These are phyloP conservation scores for Teratosphaeria gauchensis DNA, from an alignment of 2,329 filamentous ascomycete genomes.

Conservation along the genomic window DNA sequence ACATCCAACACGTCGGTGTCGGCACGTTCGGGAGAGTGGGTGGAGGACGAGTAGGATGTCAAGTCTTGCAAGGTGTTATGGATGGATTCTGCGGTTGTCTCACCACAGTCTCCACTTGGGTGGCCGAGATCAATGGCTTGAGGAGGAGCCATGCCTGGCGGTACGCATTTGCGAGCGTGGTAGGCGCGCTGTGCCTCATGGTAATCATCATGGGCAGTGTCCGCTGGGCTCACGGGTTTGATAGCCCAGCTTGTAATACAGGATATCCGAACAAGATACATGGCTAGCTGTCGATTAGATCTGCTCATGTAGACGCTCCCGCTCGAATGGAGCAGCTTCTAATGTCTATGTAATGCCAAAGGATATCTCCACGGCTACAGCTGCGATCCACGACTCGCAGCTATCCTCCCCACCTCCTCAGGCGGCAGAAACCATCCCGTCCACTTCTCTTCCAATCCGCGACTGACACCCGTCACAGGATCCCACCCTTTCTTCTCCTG, in stretches of 20 bases:
- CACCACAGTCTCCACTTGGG: constrained; percentile 41
- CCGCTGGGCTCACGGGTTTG: constrained; percentile 51
- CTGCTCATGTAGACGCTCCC: no score
- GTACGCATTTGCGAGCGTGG: constrained; percentile 56
- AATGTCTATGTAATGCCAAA: no score
- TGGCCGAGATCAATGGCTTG: constrained; percentile 34
- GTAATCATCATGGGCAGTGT: constrained; percentile 67
- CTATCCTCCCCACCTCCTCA: no score
- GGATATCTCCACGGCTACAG: no score
- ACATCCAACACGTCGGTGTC: constrained; percentile 57
- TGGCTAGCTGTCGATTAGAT: constrained; percentile 4
- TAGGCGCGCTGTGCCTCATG: constrained; percentile 48
- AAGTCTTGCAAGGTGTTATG: constrained; percentile 38
- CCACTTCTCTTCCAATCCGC: no score
- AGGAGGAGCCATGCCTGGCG: constrained; percentile 51
- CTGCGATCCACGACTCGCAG: no score
- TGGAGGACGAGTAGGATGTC: constrained; percentile 33
- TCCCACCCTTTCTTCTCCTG: no score
- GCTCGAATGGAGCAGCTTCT: no score
- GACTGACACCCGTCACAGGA: no score
- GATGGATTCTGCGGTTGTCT: constrained; percentile 41
- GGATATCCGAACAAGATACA: constrained; percentile 22
- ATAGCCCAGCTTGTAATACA: constrained; percentile 26
- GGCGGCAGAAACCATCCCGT: no score
- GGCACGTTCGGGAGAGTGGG: constrained; percentile 28